Evolutionary conservation across 2,329 filamentous ascomycete species (phyloP), one percentile per base, ranked within the genome.

Genomic region (Epichloe brachyelytri): DNA sequence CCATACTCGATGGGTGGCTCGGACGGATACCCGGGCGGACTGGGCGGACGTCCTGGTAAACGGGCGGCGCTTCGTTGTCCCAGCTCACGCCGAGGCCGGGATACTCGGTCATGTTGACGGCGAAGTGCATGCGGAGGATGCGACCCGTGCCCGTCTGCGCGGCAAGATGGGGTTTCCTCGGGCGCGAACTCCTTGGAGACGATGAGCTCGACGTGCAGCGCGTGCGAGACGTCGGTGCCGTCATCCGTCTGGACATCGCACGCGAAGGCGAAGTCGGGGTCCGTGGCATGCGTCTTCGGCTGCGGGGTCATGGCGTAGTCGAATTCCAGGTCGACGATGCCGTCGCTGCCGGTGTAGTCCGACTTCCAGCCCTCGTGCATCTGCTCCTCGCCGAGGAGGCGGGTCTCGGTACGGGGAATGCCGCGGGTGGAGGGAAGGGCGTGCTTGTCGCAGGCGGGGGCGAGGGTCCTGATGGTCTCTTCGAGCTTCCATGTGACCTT

Each of bases 401-500:
- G 85, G 7, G 79, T 81, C 60, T 94, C 85, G 53, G 83, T 79
- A 63, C 94, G 86, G 48, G 80, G 69, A 7, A 86, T 68, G 47
- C 86, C 86, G 68, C 89, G 94, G 59, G 70, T 72, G 47, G 61
- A 56, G 49, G 59, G 57, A 34, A 78, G 74, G 8, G 76, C 67
- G 68, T 97, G 93, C 65, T 84, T 86, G 37, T 76, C 62, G 71
- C 93, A 97, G 17, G 88, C 86, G 1, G 86, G 83, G 0, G 88
- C 87, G 39, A 91, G 74, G 38, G 84, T 83, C 68, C 83, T 85
- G 65, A 88, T 79, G 39, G 82, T 85, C 73, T 98, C 91, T 63
- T 96, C 90, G 49, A 98, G 83, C 57, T 86, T 82, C 91, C 91
- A 98, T 56, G 85, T 88, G 57, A 96, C 77, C 68, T 94, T 93